Conservation (phyloP, 495 filamentous ascomycete genomes). For the Sordaria brevicollis region DNA sequence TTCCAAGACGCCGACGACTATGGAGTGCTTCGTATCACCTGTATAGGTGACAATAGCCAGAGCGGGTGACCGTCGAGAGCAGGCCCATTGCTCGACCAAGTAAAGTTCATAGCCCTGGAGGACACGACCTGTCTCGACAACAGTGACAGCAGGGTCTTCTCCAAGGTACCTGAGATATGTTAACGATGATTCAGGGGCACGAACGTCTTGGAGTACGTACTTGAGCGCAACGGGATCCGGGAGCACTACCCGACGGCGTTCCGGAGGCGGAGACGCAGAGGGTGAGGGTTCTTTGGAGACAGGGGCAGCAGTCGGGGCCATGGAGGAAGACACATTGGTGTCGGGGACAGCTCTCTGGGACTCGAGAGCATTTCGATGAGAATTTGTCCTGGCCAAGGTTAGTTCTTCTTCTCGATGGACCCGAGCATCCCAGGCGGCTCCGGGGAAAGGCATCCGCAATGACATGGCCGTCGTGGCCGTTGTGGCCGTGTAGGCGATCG, state of each 20-base stretch:
- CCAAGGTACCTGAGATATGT: conserved; percentile 58
- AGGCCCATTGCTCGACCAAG: conserved; percentile 96
- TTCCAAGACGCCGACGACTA: conserved; percentile 71
- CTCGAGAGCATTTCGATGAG: conserved; percentile 8
- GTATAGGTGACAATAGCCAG: conserved; percentile 92
- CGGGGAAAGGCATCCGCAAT: conserved; percentile 14
- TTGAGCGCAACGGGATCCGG: conserved; percentile 64
- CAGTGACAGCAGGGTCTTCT: conserved; percentile 67
- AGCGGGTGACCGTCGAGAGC: conserved; percentile 79
- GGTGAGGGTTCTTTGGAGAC: background rate
- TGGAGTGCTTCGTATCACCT: conserved; percentile 66
- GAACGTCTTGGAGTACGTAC: conserved; percentile 16
- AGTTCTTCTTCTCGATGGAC: conserved; percentile 24
- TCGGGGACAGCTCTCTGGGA: conserved; percentile 2
- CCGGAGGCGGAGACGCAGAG: conserved; percentile 8
- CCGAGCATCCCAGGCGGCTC: conserved; percentile 15
- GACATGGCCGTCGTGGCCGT: conserved; percentile 12
- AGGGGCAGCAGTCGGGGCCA: conserved; percentile 4
- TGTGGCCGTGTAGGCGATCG: background rate
- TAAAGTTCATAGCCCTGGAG: conserved; percentile 88
- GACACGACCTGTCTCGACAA: conserved; percentile 56
- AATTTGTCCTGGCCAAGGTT: conserved; percentile 15
- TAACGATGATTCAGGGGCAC: background rate
- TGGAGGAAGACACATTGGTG: conserved; percentile 1
- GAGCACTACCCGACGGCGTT: conserved; percentile 49